Evolutionary conservation across 371 early-diverging fungal species (phyloP), one percentile per base, ranked within the genome.

Genomic region (Apophysomyces ossiformis): DNA sequence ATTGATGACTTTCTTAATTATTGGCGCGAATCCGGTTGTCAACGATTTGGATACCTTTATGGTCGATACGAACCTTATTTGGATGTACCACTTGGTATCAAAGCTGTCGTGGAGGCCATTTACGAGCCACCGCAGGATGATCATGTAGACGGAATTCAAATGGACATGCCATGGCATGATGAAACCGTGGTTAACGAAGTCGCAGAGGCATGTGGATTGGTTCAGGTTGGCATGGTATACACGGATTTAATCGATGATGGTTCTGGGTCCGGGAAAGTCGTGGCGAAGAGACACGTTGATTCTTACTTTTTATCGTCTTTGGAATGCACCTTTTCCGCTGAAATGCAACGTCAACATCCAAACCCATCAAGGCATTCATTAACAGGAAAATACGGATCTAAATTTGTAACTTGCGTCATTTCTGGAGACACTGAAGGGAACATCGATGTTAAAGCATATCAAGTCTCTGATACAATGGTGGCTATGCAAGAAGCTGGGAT

Each of bases 21-120:
- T 70, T 98, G 98, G 98, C 88, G 96, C 59, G 67, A 81, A 15
- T 91, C 95, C 35, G 95, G 96, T 15, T 81, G 78, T 50, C 99
- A 99, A 78, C 90, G 97, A 12, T 90, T 98, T 70, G 99, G 98
- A 9, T 92, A 93, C 67, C 75, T 99, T 65, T 95, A 95, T 73
- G 99, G 99, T 15, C 88, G 91, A 43, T 99, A 96, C 76, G 95
- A 95, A 70, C 89, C 89, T 13, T 96, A 98, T 70, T 61, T 88
- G 7, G 93, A 95, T 57, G 97, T 99, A 1, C 99, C 98, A 1
- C 82, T 99, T 56, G 99, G 99, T 13, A 88, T 97, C 63, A 99
- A 98, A 75, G 99, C 99, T 0, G 96, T 99, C 8, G 99, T 99
- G 0, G 93, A 93, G 69, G 94, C 92, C 0, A 95, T 98, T 58